Evolutionary conservation across 2,329 filamentous ascomycete species (phyloP).

Genomic region (Ceratocystis lukuohia): DNA sequence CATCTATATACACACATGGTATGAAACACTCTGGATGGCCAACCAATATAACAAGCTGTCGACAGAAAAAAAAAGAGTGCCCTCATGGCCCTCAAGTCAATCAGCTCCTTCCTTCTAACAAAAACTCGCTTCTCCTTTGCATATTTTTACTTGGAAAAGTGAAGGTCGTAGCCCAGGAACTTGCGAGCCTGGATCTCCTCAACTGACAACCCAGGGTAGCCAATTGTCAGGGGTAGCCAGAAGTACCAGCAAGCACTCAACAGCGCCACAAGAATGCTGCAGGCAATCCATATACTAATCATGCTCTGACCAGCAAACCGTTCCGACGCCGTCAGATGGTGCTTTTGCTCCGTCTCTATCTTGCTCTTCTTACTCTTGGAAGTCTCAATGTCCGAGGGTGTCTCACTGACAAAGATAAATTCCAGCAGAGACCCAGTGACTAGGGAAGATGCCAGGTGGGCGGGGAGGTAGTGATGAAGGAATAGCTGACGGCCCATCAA

Average conservation of each 20-base stretch:
- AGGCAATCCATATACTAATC: slow-evolving; percentile 65
- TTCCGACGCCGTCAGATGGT: slow-evolving; percentile 66
- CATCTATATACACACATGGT: background rate
- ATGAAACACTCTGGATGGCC: background rate
- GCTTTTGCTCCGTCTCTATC: slow-evolving; percentile 33
- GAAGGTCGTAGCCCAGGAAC: slow-evolving; percentile 93
- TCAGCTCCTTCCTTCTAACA: background rate
- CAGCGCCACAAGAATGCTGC: slow-evolving; percentile 51
- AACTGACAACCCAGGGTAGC: slow-evolving; percentile 73
- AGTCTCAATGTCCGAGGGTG: background rate
- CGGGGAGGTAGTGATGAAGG: slow-evolving; percentile 92
- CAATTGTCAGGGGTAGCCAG: slow-evolving; percentile 92
- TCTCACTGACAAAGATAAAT: slow-evolving; percentile 86
- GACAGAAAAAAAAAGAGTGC: background rate
- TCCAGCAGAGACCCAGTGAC: slow-evolving; percentile 86
- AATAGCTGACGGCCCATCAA: slow-evolving; percentile 97
- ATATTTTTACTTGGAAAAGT: slow-evolving; percentile 78
- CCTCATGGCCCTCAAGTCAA: no score
- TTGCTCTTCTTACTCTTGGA: slow-evolving; percentile 29
- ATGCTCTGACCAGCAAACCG: slow-evolving; percentile 68
- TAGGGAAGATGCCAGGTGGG: slow-evolving; percentile 78
- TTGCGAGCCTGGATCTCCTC: slow-evolving; percentile 70
- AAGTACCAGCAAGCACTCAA: slow-evolving; percentile 74
- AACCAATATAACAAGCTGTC: background rate
- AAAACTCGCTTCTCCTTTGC: background rate